Evolutionary conservation across 768 basidiomycete genomes (phyloP).

Genomic region (Pleurotus citrinopileatus): DNA sequence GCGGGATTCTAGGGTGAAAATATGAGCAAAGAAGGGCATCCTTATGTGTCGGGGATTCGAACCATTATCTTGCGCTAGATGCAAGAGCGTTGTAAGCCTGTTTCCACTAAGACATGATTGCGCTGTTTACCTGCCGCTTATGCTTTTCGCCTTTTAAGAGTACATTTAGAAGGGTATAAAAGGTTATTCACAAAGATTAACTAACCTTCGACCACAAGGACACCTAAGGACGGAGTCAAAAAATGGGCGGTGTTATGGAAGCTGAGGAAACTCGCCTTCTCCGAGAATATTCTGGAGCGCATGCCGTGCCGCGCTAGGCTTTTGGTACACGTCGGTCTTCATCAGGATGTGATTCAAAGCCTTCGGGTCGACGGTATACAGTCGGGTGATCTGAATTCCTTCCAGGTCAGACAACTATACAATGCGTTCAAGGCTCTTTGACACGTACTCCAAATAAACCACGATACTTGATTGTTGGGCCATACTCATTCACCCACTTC

Average conservation of each 20-base stretch:
- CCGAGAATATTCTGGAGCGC: slow-evolving; percentile 27
- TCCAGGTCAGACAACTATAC: background rate
- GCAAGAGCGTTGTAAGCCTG: background rate
- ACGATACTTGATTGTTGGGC: slow-evolving; percentile 41
- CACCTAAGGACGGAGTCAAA: slow-evolving; percentile 20
- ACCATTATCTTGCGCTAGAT: slow-evolving; percentile 24
- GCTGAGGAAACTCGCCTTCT: slow-evolving; percentile 10
- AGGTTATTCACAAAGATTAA: background rate
- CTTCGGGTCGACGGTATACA: slow-evolving; percentile 45
- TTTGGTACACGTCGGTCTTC: slow-evolving; percentile 41
- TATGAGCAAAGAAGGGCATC: background rate
- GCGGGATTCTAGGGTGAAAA: slow-evolving; percentile 35
- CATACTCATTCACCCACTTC: slow-evolving; percentile 49
- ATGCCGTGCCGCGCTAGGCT: slow-evolving; percentile 29
- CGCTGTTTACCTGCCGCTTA: slow-evolving; percentile 16
- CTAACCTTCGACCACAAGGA: slow-evolving; percentile 26
- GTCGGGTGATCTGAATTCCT: slow-evolving; percentile 20
- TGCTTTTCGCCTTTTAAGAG: slow-evolving; percentile 14
- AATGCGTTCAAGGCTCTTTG: background rate
- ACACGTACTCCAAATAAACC: slow-evolving; percentile 40
- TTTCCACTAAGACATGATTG: background rate
- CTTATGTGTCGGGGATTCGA: background rate
- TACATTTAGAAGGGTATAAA: too few relatives aligned
- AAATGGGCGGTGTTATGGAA: background rate
- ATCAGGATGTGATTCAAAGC: slow-evolving; percentile 49